Conservation (phyloP, 2,329 filamentous ascomycete genomes). For the Aspergillus bombycis region DNA sequence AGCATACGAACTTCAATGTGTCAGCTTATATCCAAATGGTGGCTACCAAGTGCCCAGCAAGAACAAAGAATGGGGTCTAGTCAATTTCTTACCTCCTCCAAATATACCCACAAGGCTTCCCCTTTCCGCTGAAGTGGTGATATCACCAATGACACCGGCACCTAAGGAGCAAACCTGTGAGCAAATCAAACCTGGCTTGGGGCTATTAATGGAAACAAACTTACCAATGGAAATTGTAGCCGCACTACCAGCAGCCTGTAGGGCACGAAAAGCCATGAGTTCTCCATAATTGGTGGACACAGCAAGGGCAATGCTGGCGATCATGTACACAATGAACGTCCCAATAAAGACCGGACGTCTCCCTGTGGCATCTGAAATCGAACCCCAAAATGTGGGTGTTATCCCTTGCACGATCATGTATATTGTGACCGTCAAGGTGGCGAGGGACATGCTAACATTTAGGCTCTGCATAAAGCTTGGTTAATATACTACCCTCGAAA, state of each 20-base stretch:
- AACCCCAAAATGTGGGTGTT: conserved; percentile 53
- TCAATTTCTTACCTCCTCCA: not conserved
- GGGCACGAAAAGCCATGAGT: conserved; percentile 11
- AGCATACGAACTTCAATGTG: conserved; percentile 43
- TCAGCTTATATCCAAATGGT: not conserved
- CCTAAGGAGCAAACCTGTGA: not conserved
- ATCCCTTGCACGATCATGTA: conserved; percentile 58
- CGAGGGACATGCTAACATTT: conserved; percentile 30
- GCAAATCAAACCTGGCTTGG: not conserved
- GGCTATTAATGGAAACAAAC: not conserved
- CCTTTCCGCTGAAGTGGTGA: conserved; percentile 41
- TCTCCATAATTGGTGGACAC: conserved; percentile 15
- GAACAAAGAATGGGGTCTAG: not conserved
- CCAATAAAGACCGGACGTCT: conserved; percentile 51
- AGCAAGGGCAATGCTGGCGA: conserved; percentile 52
- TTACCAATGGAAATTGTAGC: conserved; percentile 23
- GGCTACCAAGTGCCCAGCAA: not conserved
- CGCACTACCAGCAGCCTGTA: conserved; percentile 14
- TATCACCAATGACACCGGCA: conserved; percentile 48
- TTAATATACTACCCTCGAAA: not conserved
- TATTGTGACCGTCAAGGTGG: conserved; percentile 42
- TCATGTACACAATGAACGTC: conserved; percentile 53
- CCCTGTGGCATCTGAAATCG: conserved; percentile 52
- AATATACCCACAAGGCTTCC: conserved; percentile 40
- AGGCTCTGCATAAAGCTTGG: conserved; percentile 20